Evolutionary conservation across 2,329 filamentous ascomycete species (phyloP), one percentile per base, ranked within the genome.

Genomic region (Apiospora pterosperma): DNA sequence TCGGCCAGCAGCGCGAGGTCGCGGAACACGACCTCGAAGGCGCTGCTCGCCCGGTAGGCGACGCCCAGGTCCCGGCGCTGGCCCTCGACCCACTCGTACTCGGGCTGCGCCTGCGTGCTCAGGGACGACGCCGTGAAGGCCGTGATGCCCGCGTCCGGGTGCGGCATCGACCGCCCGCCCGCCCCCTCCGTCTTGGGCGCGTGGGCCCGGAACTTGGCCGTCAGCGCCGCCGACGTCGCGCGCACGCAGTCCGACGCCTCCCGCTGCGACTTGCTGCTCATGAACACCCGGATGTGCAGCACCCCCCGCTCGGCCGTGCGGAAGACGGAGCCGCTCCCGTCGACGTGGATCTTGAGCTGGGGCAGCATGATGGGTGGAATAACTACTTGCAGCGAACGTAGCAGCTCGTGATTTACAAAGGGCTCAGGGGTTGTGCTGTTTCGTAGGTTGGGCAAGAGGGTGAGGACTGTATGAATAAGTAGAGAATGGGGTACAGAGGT

Each of bases 281-380:
- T 62, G 2, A 61, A 66, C 23, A 70, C 28, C 3, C 23, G 21
- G n/a, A 69, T 62, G n/a, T 64, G 48, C 19, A 70, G 59, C 5
- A 68, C 68, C 38, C 68, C 68, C 3, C 68, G 67, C 34, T 70
- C 68, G 44, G 68, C 68, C 28, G 23, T 67, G 36, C 68, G 68
- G 41, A 67, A 67, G 39, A 67, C 65, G 6, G 68, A 69, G 16
- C 62, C 68, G 0, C 34, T 66, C 19, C 66, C 67, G 21, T 67
- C 58, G 52, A 70, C 68, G 36, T 65, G 39, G 21, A 70, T 68
- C 23, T 69, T 67, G 38, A 69, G 68, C 12, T 66, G 64, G 16
- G 68, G 67, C 31, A 38, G 8, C 65, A 66, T 68, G 36, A 3
- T 28, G 39, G 39, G n/a, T n/a, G n/a, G n/a, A n/a, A n/a, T n/a